Base-by-base conservation (phyloP, 495 filamentous ascomycete genomes). In the Aspergillus campestris region DNA sequence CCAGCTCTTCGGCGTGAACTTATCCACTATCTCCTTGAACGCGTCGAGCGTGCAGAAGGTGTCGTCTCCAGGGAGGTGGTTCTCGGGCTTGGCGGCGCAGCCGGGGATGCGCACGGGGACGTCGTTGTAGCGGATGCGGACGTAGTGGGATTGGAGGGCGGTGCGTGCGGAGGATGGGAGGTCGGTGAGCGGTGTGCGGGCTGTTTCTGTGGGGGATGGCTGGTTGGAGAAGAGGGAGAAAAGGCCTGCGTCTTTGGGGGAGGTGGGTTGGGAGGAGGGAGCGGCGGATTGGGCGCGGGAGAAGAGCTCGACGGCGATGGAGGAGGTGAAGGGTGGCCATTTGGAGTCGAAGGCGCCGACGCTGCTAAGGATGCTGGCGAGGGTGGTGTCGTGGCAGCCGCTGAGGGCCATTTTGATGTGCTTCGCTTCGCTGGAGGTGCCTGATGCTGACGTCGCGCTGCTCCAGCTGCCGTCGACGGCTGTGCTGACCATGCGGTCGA, bases 61-160 rank as follows among this genome's bases (percentile, higher is more conserved):
- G 50, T 89, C 84, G 58, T 98, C 86, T 3, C 89, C 89, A 27
- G 89, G 78, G 5, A 94, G 73, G 65, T 98, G 92, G 34, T 89
- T 95, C 28, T 87, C 86, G 1, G 73, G 60, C 31, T 71, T 65
- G 47, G 74, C 80, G 31, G 64, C 70, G 58, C 92, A 98, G 27
- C 88, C 89, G 6, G 89, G 90, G 40, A 97, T 77, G 8, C 70
- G 74, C 54, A 96, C 75, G 0, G 86, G 78, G 34, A 73, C 70
- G 60, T 97, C 91, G 52, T 98, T 97, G 63, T 92, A 97, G 43
- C 89, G 76, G 44, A 98, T 62, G n/a, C 92, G 80, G n/a, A 98
- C 91, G 66, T 85, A 98, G 67, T 95, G 87, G 1, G 61, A 60
- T 71, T 81, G 44, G 77, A 75, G 18, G 83, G 61, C 53, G 66